Conservation (phyloP, 106 monocot species). For the Dendrobium nobile region DNA sequence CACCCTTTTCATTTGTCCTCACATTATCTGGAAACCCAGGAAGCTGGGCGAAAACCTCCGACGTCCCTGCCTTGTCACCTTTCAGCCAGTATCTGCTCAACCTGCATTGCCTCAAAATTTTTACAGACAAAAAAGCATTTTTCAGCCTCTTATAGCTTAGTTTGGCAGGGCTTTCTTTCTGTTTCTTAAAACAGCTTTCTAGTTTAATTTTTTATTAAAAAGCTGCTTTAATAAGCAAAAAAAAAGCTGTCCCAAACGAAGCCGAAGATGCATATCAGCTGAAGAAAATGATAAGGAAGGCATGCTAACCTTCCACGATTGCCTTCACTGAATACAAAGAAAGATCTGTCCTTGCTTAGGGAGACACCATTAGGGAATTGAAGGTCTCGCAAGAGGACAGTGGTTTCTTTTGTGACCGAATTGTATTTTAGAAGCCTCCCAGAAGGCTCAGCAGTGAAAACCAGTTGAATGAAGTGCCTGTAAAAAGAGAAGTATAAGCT, state of each 20-base stretch:
- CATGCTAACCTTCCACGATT: constrained; percentile 26
- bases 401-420: constrained; percentile 33
- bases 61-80: constrained; percentile 47
- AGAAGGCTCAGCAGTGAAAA: constrained; percentile 37
- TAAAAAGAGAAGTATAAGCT: background rate
- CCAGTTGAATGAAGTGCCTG: constrained; percentile 54
- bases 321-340: constrained; percentile 43
- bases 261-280: background rate
- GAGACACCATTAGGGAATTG: constrained; percentile 64
- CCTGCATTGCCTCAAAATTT: constrained; percentile 5
- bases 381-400: constrained; percentile 34
- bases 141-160: no score
- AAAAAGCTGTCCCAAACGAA: no score
- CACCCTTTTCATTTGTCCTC: constrained; percentile 53
- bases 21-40: constrained; percentile 70
- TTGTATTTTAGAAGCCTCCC: constrained; percentile 59
- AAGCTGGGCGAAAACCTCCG: constrained; percentile 34
- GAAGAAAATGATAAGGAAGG: background rate
- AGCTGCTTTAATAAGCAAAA: no score
- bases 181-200: no score
- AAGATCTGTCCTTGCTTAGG: constrained; percentile 54
- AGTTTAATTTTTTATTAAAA: no score
- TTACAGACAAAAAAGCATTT: background rate
- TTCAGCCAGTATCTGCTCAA: constrained; percentile 58
- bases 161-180: no score